Conservation (phyloP, 768 basidiomycete genomes). For the Collybia mongolica region DNA sequence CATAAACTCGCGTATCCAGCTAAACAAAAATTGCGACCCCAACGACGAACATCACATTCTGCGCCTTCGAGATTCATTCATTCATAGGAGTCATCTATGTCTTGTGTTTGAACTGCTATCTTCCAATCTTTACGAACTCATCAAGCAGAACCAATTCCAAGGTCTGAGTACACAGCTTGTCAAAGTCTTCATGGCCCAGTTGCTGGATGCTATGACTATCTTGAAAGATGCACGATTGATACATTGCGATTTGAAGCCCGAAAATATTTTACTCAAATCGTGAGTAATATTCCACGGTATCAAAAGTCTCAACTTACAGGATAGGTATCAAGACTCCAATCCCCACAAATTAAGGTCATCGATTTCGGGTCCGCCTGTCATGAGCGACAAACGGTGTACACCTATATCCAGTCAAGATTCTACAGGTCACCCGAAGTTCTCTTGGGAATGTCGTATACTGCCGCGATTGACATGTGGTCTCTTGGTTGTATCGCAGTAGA, state of each 20-base stretch:
- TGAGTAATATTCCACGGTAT: slow-evolving; percentile 30
- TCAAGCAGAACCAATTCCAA: slow-evolving; percentile 99
- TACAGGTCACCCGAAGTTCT: slow-evolving; percentile 98
- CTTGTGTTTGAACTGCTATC: slow-evolving; percentile 97
- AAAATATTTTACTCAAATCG: slow-evolving; percentile 98
- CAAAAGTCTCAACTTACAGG: not conserved
- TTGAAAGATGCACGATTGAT: slow-evolving; percentile 95
- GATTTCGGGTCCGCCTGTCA: slow-evolving; percentile 99
- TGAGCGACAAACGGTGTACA: slow-evolving; percentile 99
- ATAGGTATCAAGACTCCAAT: slow-evolving; percentile 67
- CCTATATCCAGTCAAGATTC: slow-evolving; percentile 98
- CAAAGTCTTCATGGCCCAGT: slow-evolving; percentile 96
- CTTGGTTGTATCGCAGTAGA: slow-evolving; percentile 98
- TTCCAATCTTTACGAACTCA: slow-evolving; percentile 97
- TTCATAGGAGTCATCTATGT: slow-evolving; percentile 94
- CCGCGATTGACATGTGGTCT: slow-evolving; percentile 99
- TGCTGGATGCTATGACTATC: slow-evolving; percentile 88
- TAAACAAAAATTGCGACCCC: slow-evolving; percentile 93
- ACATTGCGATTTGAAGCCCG: slow-evolving; percentile 98
- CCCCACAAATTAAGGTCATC: slow-evolving; percentile 98
- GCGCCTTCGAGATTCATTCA: slow-evolving; percentile 92
- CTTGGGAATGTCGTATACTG: slow-evolving; percentile 90
- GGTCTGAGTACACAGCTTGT: slow-evolving; percentile 95
- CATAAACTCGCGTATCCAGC: slow-evolving; percentile 40
- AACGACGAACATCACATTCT: slow-evolving; percentile 96